Conservation (phyloP, 345 rosid genomes). For the Physaria fendleri region DNA sequence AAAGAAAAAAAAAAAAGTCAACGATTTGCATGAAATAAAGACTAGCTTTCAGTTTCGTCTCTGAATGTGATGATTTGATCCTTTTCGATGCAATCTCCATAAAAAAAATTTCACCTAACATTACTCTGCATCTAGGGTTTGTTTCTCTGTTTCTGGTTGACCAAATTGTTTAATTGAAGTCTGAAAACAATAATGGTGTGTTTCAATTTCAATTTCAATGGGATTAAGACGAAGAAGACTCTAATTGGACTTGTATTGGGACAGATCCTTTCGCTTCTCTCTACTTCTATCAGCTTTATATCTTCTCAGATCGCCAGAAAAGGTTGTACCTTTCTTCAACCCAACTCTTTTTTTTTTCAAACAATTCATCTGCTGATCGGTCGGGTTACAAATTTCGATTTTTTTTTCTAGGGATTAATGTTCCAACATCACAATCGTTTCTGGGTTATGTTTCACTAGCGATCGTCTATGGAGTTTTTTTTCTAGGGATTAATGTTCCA, state of each 20-base stretch:
- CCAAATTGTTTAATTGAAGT: neutral
- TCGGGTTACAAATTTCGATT: neutral
- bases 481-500: slow-evolving; percentile 59
- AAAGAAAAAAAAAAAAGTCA: no score
- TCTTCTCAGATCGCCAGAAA: slow-evolving; percentile 59
- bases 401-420: slow-evolving; percentile 40
- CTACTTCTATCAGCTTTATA: slow-evolving; percentile 44
- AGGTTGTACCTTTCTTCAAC: slow-evolving; percentile 32
- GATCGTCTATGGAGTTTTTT: slow-evolving; percentile 50
- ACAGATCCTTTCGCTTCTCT: slow-evolving; percentile 62
- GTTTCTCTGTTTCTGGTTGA: neutral
- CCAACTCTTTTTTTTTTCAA: no score
- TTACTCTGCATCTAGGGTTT: neutral
- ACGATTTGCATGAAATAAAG: neutral
- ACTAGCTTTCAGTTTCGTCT: neutral
- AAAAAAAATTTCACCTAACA: neutral
- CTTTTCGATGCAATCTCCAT: neutral
- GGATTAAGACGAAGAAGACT: slow-evolving; percentile 48
- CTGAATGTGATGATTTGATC: neutral
- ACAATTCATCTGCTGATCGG: no score
- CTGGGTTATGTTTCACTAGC: slow-evolving; percentile 40
- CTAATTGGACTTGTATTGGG: slow-evolving; percentile 67
- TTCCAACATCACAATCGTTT: slow-evolving; percentile 56
- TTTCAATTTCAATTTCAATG: slow-evolving; percentile 27
- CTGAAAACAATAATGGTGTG: slow-evolving; percentile 14